A percentile compares a stretch with the other conserved stretches of the same genome.
Evolutionary conservation across 345 rosid species (phyloP).

Genomic region (Pseudoturritis turrita): DNA sequence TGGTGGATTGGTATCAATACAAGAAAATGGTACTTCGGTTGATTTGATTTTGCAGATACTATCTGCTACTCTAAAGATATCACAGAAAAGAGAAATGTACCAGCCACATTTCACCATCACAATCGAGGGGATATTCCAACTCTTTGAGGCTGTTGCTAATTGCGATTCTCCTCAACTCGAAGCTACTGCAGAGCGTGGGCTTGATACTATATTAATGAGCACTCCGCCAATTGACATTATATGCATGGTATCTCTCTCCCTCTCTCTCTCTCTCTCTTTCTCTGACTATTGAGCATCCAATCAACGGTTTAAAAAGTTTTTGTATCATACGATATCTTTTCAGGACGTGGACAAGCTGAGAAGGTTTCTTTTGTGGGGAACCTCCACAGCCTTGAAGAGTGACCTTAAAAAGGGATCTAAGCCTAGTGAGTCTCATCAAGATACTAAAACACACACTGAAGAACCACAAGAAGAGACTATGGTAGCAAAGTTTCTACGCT

Average conservation of each 20-base stretch:
- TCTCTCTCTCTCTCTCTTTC: slow-evolving; percentile 6
- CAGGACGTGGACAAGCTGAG: slow-evolving; percentile 63
- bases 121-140: slow-evolving; percentile 52
- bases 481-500: slow-evolving; percentile 68
- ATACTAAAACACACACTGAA: slow-evolving; percentile 21
- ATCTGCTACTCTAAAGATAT: slow-evolving; percentile 52
- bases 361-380: slow-evolving; percentile 67
- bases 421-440: slow-evolving; percentile 21
- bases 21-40: slow-evolving; percentile 37
- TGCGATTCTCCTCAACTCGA: slow-evolving; percentile 25
- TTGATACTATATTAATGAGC: slow-evolving; percentile 62
- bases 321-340: slow-evolving; percentile 18
- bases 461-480: slow-evolving; percentile 51
- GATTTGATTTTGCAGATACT: slow-evolving; percentile 49
- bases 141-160: slow-evolving; percentile 47
- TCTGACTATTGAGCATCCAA: slow-evolving; percentile 7
- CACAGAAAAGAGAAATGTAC: slow-evolving; percentile 62
- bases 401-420: slow-evolving; percentile 31
- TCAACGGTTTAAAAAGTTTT: not conserved
- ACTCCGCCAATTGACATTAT: slow-evolving; percentile 61
- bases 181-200: slow-evolving; percentile 51
- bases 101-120: slow-evolving; percentile 77
- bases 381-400: slow-evolving; percentile 57
- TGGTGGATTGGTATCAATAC: slow-evolving; percentile 39
- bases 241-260: slow-evolving; percentile 43